phyloP scores from a whole-genome alignment of 1,139 yeast genomes.

The Kodamaea sp. region DNA sequence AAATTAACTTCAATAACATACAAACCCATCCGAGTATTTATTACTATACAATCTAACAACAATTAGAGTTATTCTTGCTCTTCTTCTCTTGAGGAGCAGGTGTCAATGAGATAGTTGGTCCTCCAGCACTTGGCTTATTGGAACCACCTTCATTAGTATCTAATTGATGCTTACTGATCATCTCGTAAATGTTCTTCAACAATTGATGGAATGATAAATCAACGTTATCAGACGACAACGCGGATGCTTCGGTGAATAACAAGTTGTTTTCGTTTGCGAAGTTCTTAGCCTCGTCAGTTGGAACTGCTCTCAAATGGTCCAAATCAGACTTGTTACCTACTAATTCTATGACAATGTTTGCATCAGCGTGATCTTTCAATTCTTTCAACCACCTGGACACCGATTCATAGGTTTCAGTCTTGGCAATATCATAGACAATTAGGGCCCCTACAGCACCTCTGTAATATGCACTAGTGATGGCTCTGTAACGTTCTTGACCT shows the following conservation, averaged over 20 bases:
- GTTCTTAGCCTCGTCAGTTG: constrained; percentile 95
- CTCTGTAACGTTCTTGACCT: constrained; percentile 97
- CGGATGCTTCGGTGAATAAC: constrained; percentile 96
- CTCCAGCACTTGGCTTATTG: constrained; percentile 56
- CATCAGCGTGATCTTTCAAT: constrained; percentile 94
- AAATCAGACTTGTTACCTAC: constrained; percentile 95
- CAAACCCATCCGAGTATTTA: too few species aligned
- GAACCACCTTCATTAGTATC: constrained; percentile 63
- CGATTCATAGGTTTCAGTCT: constrained; percentile 89
- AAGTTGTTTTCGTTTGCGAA: constrained; percentile 93
- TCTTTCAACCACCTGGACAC: constrained; percentile 96
- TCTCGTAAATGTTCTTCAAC: constrained; percentile 87
- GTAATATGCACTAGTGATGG: constrained; percentile 95
- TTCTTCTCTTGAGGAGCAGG: constrained; percentile 87
- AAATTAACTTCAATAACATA: too few species aligned
- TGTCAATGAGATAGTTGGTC: constrained; percentile 90
- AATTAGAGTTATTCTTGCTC: constrained; percentile 60
- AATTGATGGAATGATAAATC: constrained; percentile 93
- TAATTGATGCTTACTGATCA: constrained; percentile 84
- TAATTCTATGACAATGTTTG: constrained; percentile 92
- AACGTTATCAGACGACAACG: constrained; percentile 91
- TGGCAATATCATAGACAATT: constrained; percentile 92
- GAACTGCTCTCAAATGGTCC: constrained; percentile 94
- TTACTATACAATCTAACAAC: constrained; percentile 47
- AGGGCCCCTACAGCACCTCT: constrained; percentile 98